Evolutionary conservation across 176 grass and related monocot genomes (phyloP).

Genomic region (Carex cristatella): DNA sequence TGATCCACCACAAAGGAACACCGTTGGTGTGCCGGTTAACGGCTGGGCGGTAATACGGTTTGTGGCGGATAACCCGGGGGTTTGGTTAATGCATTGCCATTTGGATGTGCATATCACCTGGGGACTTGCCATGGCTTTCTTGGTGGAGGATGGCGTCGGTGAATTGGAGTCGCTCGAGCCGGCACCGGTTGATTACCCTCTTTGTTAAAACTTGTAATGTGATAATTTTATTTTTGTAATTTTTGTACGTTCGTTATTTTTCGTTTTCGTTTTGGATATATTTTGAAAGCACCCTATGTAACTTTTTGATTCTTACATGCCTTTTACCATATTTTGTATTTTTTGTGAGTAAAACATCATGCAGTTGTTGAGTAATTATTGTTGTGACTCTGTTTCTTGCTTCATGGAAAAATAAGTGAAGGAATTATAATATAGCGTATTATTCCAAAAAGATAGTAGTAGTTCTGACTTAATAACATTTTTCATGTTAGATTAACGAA

Average conservation of each 20-base stretch:
- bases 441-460: neutral
- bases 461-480: neutral
- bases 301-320: slow-evolving; percentile 5
- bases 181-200: slow-evolving; percentile 51
- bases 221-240: neutral
- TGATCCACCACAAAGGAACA: slow-evolving; percentile 63
- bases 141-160: slow-evolving; percentile 59
- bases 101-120: slow-evolving; percentile 79
- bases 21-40: slow-evolving; percentile 56
- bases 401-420: neutral
- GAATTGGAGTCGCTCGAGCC: slow-evolving; percentile 37
- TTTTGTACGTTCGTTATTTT: neutral
- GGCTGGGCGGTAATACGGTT: slow-evolving; percentile 85
- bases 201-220: slow-evolving; percentile 33
- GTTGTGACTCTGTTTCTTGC: neutral
- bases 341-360: neutral
- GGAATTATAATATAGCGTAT: neutral
- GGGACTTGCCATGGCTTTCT: slow-evolving; percentile 77
- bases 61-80: slow-evolving; percentile 61
- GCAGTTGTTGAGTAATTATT: neutral
- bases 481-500: neutral
- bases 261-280: slow-evolving; percentile 6
- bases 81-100: slow-evolving; percentile 86
- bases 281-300: neutral
- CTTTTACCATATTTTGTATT: neutral